Base-by-base conservation (phyloP, 225 moss, liverwort and hornwort genomes). In the Rhytidiadelphus loreus region DNA sequence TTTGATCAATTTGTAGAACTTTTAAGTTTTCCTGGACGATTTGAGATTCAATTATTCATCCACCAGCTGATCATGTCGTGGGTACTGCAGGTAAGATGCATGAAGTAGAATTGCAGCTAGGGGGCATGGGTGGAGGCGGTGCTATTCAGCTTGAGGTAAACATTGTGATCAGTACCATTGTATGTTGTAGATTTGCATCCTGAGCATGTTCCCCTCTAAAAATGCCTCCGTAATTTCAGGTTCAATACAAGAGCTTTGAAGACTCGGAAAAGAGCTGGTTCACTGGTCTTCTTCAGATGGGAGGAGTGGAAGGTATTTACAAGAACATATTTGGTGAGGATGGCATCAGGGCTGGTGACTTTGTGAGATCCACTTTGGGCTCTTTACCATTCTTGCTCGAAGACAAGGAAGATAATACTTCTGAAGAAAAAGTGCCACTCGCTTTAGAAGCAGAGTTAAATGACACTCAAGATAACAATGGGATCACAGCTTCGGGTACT, bases 121-220 rank as follows among this genome's bases (percentile, higher is more conserved):
- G 91, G 88, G 98, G 98, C 58, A 94, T 95, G 91, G 98, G 98
- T 88, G 95, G 95, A 85, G 98, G 96, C 82, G 98, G 94, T 78
- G 68, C 88, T 70, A 50, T 98, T 86, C 90, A 94, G 70, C 80
- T 98, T 56, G 94, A 96, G 95, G 96, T 97, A 92, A 86, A 52
- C 41, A 52, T 56, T 77, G 48, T 56, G 73, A 73, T 41, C 83
- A 83, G 39, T 56, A 14, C 57, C 21, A 70, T 48, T 41, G 46
- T 81, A 76, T 80, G n/a, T 66, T 61, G 43, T 70, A 58, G 50
- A 77, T 63, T 35, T 11, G 29, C 65, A 37, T 82, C 59, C 50
- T 61, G 86, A 86, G 20, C n/a, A 86, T 59, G 19, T 57, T 83
- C 56, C 79, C 52, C 39, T 83, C 85, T 52, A 13, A 79, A n/a